Conservation (phyloP, 2,329 filamentous ascomycete genomes). For the Scedosporium minutisporum region DNA sequence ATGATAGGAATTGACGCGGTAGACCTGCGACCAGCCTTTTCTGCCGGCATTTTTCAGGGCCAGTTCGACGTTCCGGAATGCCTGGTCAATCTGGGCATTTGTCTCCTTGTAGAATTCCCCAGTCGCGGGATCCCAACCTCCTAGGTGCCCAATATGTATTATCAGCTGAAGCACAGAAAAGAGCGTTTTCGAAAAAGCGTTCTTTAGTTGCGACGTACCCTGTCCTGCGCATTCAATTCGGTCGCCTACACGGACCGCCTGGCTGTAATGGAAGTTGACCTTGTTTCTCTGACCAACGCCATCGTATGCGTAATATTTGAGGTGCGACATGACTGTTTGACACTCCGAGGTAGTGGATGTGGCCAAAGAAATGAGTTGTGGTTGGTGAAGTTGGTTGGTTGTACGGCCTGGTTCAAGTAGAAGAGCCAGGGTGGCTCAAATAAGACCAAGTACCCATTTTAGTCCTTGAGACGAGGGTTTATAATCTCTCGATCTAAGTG, state of each 20-base stretch:
- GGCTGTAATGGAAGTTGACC: conserved; percentile 29
- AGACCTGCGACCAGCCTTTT: conserved; percentile 47
- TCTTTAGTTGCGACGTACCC: conserved; percentile 20
- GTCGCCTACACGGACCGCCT: conserved; percentile 38
- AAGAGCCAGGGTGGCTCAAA: too few species aligned
- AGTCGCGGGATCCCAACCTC: conserved; percentile 21
- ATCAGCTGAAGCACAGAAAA: background rate
- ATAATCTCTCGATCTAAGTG: too few species aligned
- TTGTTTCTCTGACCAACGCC: conserved; percentile 20
- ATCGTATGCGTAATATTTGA: conserved; percentile 23
- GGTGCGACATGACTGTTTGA: conserved; percentile 17
- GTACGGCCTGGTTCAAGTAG: too few species aligned
- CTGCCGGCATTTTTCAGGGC: conserved; percentile 42
- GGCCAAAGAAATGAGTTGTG: too few species aligned
- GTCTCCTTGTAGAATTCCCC: conserved; percentile 23
- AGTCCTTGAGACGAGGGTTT: too few species aligned
- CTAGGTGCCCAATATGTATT: conserved; percentile 11
- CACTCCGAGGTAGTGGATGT: too few species aligned
- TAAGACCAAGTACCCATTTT: too few species aligned
- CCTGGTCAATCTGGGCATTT: conserved; percentile 36
- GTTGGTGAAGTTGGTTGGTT: too few species aligned
- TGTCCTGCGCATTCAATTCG: conserved; percentile 36
- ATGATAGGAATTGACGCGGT: conserved; percentile 35
- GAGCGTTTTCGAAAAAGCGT: too few species aligned
- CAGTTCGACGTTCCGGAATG: conserved; percentile 48